Conservation (phyloP, 768 basidiomycete genomes). For the Panaeolus papilionaceus region DNA sequence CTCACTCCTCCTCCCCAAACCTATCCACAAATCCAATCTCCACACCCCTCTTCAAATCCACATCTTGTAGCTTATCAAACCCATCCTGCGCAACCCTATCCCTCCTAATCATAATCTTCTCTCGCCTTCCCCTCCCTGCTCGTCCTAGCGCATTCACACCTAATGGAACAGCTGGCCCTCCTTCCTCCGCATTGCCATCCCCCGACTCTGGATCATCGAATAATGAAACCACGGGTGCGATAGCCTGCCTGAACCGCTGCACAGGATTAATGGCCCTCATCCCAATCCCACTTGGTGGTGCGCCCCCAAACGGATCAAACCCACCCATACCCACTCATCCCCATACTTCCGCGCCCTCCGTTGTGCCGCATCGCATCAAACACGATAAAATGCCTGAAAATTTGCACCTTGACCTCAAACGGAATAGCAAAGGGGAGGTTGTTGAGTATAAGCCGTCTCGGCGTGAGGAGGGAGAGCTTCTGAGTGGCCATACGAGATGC, state of each 20-base stretch:
- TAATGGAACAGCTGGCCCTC: constrained; percentile 19
- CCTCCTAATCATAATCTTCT: constrained; percentile 67
- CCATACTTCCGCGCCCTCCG: constrained; percentile 1
- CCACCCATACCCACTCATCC: constrained; percentile 12
- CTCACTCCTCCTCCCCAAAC: constrained; percentile 83
- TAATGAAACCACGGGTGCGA: neutral
- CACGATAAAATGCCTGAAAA: constrained; percentile 84
- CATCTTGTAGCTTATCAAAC: constrained; percentile 81
- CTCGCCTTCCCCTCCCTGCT: constrained; percentile 29
- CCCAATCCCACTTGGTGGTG: neutral
- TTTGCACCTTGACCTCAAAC: constrained; percentile 87
- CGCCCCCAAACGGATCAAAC: constrained; percentile 19
- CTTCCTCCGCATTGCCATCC: neutral
- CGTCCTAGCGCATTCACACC: constrained; percentile 26
- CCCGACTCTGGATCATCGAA: neutral
- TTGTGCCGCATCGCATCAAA: constrained; percentile 53
- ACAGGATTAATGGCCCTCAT: neutral
- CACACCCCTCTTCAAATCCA: constrained; percentile 81
- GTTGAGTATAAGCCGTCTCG: constrained; percentile 88
- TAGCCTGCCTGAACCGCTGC: neutral
- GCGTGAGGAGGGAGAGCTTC: constrained; percentile 66
- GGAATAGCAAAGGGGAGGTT: constrained; percentile 97
- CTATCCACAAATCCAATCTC: constrained; percentile 94
- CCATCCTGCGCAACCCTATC: constrained; percentile 88
- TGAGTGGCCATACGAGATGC: neutral